These are phyloP conservation scores for Beauveria caledonica DNA, from an alignment of 2,329 filamentous ascomycete species.

Conservation along the genomic window DNA sequence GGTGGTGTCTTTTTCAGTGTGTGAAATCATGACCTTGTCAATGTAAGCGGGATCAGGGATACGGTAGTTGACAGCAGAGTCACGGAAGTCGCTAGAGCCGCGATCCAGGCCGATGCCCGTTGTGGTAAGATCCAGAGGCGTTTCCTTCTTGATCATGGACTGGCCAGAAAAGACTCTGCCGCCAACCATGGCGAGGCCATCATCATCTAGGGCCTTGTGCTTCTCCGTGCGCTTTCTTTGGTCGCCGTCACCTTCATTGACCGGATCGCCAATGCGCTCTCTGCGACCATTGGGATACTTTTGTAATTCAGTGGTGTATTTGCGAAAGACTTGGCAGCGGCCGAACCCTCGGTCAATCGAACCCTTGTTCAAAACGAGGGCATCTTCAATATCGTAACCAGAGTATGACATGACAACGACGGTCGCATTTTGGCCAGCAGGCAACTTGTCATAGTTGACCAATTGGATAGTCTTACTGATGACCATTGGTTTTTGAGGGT, in stretches of 20 bases:
- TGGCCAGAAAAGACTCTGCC: constrained; percentile 70
- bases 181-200: constrained; percentile 84
- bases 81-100: constrained; percentile 54
- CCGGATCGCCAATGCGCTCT: constrained; percentile 55
- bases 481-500: constrained; percentile 95
- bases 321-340: constrained; percentile 95
- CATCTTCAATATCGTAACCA: constrained; percentile 98
- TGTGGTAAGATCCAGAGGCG: constrained; percentile 68
- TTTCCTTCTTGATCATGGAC: constrained; percentile 84
- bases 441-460: constrained; percentile 93
- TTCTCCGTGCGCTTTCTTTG: constrained; percentile 54
- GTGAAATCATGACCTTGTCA: constrained; percentile 91
- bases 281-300: constrained; percentile 76
- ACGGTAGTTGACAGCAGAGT: constrained; percentile 69
- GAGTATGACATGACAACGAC: constrained; percentile 99
- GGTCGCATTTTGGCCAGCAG: constrained; percentile 91
- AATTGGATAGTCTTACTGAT: constrained; percentile 95
- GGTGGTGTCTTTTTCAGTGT: constrained; percentile 76
- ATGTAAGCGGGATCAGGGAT: constrained; percentile 81
- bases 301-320: constrained; percentile 79
- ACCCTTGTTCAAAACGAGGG: constrained; percentile 91
- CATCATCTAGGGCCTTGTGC: constrained; percentile 67
- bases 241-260: constrained; percentile 51
- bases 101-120: constrained; percentile 62
- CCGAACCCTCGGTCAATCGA: constrained; percentile 93